Base-by-base conservation (phyloP, 306 rosid species). In the Medicago ruthenica region DNA sequence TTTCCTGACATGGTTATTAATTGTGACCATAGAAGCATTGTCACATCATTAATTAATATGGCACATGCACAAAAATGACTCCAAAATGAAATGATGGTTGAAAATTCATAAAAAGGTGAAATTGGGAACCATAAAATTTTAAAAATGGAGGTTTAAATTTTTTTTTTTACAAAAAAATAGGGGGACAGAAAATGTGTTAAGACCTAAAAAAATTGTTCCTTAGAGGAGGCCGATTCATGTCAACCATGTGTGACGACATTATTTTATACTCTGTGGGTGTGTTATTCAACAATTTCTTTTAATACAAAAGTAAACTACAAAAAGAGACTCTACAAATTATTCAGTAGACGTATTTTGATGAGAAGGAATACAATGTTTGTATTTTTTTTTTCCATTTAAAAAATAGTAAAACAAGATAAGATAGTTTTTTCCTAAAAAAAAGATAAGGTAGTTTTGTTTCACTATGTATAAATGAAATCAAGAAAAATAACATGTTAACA, bases 171-270 rank as follows among this genome's bases (percentile, higher is more conserved):
- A 27, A 3, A 27, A 34, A 34, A 34, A 34, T 34, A 34, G 37
- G 7, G 7, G 37, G 37, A 34, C 7, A 5, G 4, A 34, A 34
- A 34, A 34, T 34, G 37, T 34, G 7, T 34, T 5, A 4, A 34
- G 7, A 6, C 1, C 37, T 34, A 34, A 34, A 34, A 0, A 34
- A 5, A 3, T 27, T 27, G 31, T 27, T 34, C 40, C 61, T 53
- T 55, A 54, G 78, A 48, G 61, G 70, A 42, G 64, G 77, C 75
- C 81, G 63, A 68, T 63, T 70, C 21, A 13, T 53, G 70, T 60
- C 75, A 71, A 71, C 64, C 75, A 76, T 76, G 81, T 75, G 58
- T 45, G 62, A 37, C 66, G n/a, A 15, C 70, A 48, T 67, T 22
- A 27, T 62, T 59, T 14, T 60, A 34, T 60, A 53, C 39, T 47